Evolutionary conservation across 192 early-diverging fungal species (phyloP), one percentile per base, ranked within the genome.

Genomic region (Coemansia sp.): DNA sequence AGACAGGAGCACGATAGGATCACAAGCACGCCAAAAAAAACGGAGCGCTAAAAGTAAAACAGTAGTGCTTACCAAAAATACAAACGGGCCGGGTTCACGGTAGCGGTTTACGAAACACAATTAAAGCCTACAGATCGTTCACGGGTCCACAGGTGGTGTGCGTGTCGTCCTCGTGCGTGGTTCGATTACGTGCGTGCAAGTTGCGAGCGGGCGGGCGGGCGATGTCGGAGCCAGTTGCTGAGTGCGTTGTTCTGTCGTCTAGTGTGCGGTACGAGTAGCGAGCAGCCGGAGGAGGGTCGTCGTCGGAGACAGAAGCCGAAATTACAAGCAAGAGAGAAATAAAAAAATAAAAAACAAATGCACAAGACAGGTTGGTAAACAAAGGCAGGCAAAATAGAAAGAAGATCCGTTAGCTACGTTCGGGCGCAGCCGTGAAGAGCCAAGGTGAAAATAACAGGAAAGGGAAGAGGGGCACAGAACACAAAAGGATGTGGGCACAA

Each of bases 341-440:
- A 55, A 55, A 55, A 55, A 31, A 58, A 31, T 34, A 46, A n/a
- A 48, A 19, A 48, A 48, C 46, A 31, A 58, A 58, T 32, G 29
- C 29, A 58, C 29, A 58, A 32, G 55, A 32, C 51, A 23, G 50
- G 44, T 36, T 38, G 46, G 64, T 36, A 67, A 58, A 53, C 44
- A 27, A 42, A 21, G 42, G 64, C 36, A 67, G 41, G 66, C 37
- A 27, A 42, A 38, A 37, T 29, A 68, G 31, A 53, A 48, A n/a
- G 55, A 23, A 67, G 66, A 67, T 57, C 55, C 29, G 55, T 32
- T 58, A 58, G 51, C 27, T 29, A 29, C 51, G 51, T 55, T 55
- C 25, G 14, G 51, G 51, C 51, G 51, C 51, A 55, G 55, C 55
- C 27, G 55, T 31, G 10, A 53, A 29, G 27, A 29, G 51, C 51